phyloP scores from a whole-genome alignment of 306 rosid genomes.

The Psophocarpus tetragonolobus region DNA sequence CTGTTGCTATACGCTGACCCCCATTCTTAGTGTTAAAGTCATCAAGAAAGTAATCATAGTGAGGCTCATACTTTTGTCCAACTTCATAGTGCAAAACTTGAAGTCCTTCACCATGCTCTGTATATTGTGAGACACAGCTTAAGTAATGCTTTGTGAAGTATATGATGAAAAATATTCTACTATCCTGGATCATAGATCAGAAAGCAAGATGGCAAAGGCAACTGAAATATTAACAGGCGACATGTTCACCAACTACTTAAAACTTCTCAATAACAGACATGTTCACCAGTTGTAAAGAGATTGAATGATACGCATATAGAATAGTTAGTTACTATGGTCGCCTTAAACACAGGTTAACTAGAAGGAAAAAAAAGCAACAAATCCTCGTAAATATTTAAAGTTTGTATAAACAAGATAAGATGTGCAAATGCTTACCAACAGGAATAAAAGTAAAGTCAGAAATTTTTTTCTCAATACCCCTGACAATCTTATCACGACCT shows the following conservation, averaged over 20 bases:
- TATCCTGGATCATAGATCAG: conserved; percentile 14
- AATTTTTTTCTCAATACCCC: conserved; percentile 80
- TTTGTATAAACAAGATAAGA: conserved; percentile 25
- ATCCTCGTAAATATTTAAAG: not conserved
- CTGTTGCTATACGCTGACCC: conserved; percentile 96
- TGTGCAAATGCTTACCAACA: conserved; percentile 53
- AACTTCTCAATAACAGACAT: not conserved
- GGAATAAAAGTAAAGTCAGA: conserved; percentile 91
- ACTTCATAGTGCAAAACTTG: conserved; percentile 97
- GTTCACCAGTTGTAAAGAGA: not conserved
- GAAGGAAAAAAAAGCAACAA: not conserved
- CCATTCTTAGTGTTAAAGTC: conserved; percentile 84
- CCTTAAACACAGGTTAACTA: not conserved
- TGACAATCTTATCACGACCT: conserved; percentile 84
- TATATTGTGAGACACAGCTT: conserved; percentile 31
- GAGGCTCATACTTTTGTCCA: conserved; percentile 98
- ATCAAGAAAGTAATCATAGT: conserved; percentile 93
- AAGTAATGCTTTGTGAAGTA: conserved; percentile 35
- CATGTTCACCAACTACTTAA: conserved; percentile 3
- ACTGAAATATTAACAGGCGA: conserved; percentile 10
- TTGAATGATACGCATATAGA: not conserved
- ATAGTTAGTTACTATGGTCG: not conserved
- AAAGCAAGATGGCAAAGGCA: conserved; percentile 17
- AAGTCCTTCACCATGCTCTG: conserved; percentile 99
- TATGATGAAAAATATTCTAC: conserved; percentile 19